phyloP scores from a whole-genome alignment of 345 rosid species.

The Xanthoceras sorbifolium region DNA sequence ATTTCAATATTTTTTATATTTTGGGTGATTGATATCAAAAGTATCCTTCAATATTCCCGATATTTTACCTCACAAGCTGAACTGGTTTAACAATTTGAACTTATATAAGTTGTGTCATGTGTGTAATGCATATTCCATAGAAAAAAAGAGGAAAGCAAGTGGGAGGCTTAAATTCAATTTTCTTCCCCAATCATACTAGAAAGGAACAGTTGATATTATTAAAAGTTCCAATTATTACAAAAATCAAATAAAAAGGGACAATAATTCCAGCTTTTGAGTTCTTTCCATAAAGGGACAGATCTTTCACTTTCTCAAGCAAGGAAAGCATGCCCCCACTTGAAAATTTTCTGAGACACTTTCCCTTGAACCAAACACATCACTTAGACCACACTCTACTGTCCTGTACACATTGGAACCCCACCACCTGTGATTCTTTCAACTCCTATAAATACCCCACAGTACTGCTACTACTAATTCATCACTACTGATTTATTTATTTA shows the following conservation, averaged over 20 bases:
- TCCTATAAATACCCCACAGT: background rate
- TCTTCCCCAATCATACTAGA: background rate
- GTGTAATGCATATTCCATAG: too few species aligned
- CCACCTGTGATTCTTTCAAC: conserved; percentile 14
- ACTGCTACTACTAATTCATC: background rate
- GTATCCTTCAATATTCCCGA: too few species aligned
- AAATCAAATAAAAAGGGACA: background rate
- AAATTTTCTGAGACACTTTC: background rate
- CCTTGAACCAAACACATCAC: conserved; percentile 6
- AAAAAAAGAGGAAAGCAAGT: background rate
- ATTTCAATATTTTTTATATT: too few species aligned
- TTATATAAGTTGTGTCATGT: too few species aligned
- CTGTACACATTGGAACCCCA: conserved; percentile 10
- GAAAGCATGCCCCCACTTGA: background rate
- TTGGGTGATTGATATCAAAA: too few species aligned
- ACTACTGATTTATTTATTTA: background rate
- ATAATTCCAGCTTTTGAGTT: background rate
- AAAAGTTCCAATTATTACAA: background rate
- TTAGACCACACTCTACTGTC: conserved; percentile 14
- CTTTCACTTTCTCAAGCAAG: background rate
- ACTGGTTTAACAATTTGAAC: too few species aligned
- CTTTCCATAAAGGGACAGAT: background rate
- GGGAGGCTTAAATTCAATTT: background rate
- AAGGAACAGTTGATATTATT: background rate
- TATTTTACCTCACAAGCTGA: too few species aligned